Conservation (phyloP, 1,139 yeast genomes). For the Suhomyces anneliseae region DNA sequence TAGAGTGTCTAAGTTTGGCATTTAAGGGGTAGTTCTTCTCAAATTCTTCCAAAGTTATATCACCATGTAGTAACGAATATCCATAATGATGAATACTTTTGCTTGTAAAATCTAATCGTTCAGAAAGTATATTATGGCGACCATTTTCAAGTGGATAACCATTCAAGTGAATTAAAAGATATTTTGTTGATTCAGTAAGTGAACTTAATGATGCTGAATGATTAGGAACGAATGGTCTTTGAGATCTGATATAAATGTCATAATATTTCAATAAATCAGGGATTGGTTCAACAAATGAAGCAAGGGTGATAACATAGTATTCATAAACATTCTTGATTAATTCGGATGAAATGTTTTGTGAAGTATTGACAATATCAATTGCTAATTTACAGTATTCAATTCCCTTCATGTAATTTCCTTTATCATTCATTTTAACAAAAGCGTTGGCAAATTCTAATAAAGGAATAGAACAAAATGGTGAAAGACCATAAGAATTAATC, state of each 20-base stretch:
- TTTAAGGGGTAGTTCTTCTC: slow-evolving; percentile 6
- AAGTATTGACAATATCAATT: slow-evolving; percentile 36
- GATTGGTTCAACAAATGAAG: slow-evolving; percentile 45
- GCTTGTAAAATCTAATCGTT: slow-evolving; percentile 2
- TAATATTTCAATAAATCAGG: slow-evolving; percentile 35
- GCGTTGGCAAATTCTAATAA: slow-evolving; percentile 35
- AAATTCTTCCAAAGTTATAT: slow-evolving; percentile 18
- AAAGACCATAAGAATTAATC: slow-evolving; percentile 26
- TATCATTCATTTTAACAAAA: slow-evolving; percentile 39
- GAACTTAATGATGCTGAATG: slow-evolving; percentile 13
- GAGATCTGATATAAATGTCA: slow-evolving; percentile 24
- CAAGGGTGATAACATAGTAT: slow-evolving; percentile 44
- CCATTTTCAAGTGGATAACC: slow-evolving; percentile 17
- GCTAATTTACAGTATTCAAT: slow-evolving; percentile 37
- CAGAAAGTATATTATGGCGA: not conserved
- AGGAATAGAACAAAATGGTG: slow-evolving; percentile 30
- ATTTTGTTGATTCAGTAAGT: slow-evolving; percentile 18
- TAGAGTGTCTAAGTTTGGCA: slow-evolving; percentile 5
- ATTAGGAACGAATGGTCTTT: slow-evolving; percentile 17
- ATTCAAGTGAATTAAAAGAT: slow-evolving; percentile 18
- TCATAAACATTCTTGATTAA: slow-evolving; percentile 45
- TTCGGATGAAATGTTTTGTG: slow-evolving; percentile 35
- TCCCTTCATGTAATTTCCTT: slow-evolving; percentile 26
- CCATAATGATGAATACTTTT: slow-evolving; percentile 10
- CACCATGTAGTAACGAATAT: slow-evolving; percentile 17